Conservation (phyloP, 192 early-diverging fungal genomes). For the Chytriomyces sp. region DNA sequence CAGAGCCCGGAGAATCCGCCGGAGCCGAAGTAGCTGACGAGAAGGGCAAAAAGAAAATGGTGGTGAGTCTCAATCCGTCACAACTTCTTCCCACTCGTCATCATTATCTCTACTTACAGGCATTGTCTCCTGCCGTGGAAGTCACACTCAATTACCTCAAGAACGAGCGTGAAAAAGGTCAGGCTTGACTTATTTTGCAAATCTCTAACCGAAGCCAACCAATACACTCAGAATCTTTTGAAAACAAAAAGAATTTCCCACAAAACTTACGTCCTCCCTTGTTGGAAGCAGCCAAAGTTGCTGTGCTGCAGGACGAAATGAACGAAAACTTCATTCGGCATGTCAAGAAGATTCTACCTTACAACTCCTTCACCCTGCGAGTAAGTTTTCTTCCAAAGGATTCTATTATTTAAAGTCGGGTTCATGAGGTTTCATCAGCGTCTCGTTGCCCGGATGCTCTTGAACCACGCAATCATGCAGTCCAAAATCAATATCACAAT, state of each 20-base stretch:
- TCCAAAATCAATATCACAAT: slow-evolving; percentile 3
- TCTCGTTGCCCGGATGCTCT: slow-evolving; percentile 17
- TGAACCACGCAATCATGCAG: slow-evolving; percentile 17
- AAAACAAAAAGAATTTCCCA: slow-evolving; percentile 28
- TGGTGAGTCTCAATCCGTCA: neutral
- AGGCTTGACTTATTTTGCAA: neutral
- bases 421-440: slow-evolving; percentile 6
- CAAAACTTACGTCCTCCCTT: slow-evolving; percentile 23
- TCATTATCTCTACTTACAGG: too few relatives aligned
- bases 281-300: slow-evolving; percentile 11
- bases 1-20: slow-evolving; percentile 6
- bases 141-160: slow-evolving; percentile 21
- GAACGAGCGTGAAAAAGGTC: slow-evolving; percentile 27
- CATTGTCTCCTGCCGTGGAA: slow-evolving; percentile 16
- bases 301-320: slow-evolving; percentile 11
- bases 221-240: slow-evolving; percentile 14
- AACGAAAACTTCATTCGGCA: slow-evolving; percentile 30
- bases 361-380: slow-evolving; percentile 32
- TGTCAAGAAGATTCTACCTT: slow-evolving; percentile 27
- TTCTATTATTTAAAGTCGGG: neutral
- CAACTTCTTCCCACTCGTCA: too few relatives aligned
- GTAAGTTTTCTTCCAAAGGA: too few relatives aligned
- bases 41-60: neutral
- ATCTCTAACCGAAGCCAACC: neutral
- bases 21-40: neutral